A percentile compares a stretch with the other conserved stretches of the same genome.
Conservation (phyloP, 495 filamentous ascomycete species). For the Ramalina intermedia region DNA sequence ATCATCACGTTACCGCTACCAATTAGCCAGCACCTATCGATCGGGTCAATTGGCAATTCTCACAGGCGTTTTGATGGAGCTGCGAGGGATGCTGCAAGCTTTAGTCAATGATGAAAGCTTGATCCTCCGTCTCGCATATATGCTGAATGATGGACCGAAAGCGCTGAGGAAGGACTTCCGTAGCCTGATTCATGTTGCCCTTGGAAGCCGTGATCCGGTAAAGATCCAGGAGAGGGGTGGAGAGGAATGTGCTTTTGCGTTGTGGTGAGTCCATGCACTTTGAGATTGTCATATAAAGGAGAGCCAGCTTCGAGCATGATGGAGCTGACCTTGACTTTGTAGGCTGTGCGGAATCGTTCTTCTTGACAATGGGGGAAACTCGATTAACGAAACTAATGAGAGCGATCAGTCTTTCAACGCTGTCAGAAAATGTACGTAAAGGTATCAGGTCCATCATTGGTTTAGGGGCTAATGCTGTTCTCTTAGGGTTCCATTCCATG, state of each 20-base stretch:
- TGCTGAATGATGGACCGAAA: slow-evolving; percentile 2
- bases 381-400: too few species aligned
- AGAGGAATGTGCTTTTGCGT: slow-evolving; percentile 12
- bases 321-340: not conserved
- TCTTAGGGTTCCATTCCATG: too few species aligned
- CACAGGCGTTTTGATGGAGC: not conserved
- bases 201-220: slow-evolving; percentile 10
- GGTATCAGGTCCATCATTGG: too few species aligned
- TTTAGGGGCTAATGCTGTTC: too few species aligned
- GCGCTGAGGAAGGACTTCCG: slow-evolving; percentile 11
- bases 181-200: slow-evolving; percentile 9
- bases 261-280: slow-evolving; percentile 7
- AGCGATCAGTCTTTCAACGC: too few species aligned
- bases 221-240: slow-evolving; percentile 12
- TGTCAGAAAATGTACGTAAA: too few species aligned
- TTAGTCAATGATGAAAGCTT: not conserved
- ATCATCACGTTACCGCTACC: not conserved
- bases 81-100: slow-evolving; percentile 1
- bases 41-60: slow-evolving; percentile 10
- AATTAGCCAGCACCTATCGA: slow-evolving; percentile 15
- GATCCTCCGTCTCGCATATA: slow-evolving; percentile 12
- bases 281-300: not conserved
- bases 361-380: too few species aligned
- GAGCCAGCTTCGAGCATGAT: not conserved
- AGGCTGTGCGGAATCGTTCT: not conserved